Base-by-base conservation (phyloP, 805 yeast species). In the Candida rishiriensis region DNA sequence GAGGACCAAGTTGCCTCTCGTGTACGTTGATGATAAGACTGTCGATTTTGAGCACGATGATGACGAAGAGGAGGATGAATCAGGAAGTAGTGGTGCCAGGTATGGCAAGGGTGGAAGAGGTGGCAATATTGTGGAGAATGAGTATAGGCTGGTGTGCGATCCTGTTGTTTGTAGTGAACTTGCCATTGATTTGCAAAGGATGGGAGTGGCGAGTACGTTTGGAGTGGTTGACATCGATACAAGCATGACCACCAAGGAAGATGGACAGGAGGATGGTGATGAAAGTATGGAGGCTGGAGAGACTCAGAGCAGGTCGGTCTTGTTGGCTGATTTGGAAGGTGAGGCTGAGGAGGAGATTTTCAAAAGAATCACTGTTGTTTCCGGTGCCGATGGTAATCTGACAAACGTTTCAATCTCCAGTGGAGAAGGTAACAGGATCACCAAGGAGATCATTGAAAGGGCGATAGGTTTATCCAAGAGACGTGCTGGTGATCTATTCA, bases 271-370 rank as follows among this genome's bases (percentile, higher is more conserved):
- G 35, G 30, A 26, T 10, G 64, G 53, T 6, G 65, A 61, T 14
- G 64, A 65, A 29, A 65, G 40, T 26, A 47, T 41, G 43, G 51
- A 52, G 2, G 40, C 66, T 61, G 71, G 66, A 8, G 42, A 55
- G 13, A 62, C 49, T 37, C 18, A 26, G 1, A 35, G 14, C 16
- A 37, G 60, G 18, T 51, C 75, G 1, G 68, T 79, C 0, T 54
- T 87, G 13, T 60, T 88, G 38, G 81, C 86, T 1, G 97, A 88
- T 58, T 56, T 87, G 34, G 95, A 88, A 59, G 95, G 95, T 12
- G 91, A 85, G 48, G 84, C 89, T 5, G 97, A 88, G 61, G 95
- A 88, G 55, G 71, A 81, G 29, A 71, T 83, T 3, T 64, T 64
- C 36, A 78, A 85, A 36, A 72, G 79, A 15, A 64, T 87, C 13